Conservation (phyloP, 2,329 filamentous ascomycete species). For the Cercospora citrullina region DNA sequence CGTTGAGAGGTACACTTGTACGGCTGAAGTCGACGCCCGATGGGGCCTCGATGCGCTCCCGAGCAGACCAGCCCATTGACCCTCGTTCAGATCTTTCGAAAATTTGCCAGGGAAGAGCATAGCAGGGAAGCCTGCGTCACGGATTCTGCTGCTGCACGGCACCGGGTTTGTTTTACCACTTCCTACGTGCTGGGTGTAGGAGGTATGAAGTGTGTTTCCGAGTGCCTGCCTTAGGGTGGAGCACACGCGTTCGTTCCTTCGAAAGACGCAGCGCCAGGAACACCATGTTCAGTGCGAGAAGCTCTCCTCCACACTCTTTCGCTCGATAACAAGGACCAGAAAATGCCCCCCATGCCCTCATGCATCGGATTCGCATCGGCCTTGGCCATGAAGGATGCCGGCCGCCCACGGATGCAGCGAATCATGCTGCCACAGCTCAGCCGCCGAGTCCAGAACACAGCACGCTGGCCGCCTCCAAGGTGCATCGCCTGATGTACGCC, state of each 20-base stretch:
- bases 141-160: not conserved
- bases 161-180: not conserved
- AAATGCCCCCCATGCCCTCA: not conserved
- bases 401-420: not conserved
- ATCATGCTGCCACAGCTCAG: not conserved
- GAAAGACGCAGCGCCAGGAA: not conserved
- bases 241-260: not conserved
- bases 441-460: not conserved
- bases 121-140: not conserved
- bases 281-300: not conserved
- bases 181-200: too few relatives aligned
- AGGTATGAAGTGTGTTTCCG: not conserved
- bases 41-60: not conserved
- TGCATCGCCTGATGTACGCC: not conserved
- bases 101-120: not conserved
- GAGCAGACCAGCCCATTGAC: not conserved
- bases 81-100: not conserved
- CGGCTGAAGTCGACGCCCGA: not conserved
- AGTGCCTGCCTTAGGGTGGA: not conserved
- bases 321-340: not conserved
- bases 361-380: not conserved
- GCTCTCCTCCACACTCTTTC: not conserved
- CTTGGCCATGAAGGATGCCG: not conserved
- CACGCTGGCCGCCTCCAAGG: not conserved
- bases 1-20: not conserved